Base-by-base conservation (phyloP, 208 protist species). In the Acanthamoeba culbertsoni region DNA sequence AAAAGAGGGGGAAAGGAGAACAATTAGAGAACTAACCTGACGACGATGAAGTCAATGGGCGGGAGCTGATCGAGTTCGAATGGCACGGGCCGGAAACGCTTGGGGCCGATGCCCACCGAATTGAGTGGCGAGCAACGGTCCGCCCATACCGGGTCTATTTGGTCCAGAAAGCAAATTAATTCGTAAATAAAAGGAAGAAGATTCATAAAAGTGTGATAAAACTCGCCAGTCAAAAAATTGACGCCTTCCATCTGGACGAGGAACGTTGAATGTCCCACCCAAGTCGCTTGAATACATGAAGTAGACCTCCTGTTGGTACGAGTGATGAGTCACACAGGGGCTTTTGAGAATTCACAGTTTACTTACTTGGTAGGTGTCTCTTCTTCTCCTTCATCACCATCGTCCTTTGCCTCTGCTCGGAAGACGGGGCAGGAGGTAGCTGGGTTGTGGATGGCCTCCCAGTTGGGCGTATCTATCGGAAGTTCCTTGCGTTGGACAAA, bases 161-260 rank as follows among this genome's bases (percentile, higher is more conserved):
- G n/a, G n/a, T n/a, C n/a, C n/a, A n/a, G n/a, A n/a, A n/a, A n/a
- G n/a, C n/a, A n/a, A n/a, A n/a, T n/a, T n/a, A n/a, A n/a, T n/a
- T n/a, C n/a, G n/a, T n/a, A 8, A 68, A 55, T 55, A 55, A 23
- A 8, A 18, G 48, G 18, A 55, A 55, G 18, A 55, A 55, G 12
- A 55, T 23, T 55, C 8, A 55, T 55, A 55, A 55, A 55, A 55
- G 12, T 23, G 18, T 55, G 18, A 55, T 55, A 55, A 55, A 55
- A 55, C 18, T 57, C 7, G 48, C 46, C 89, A 5, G 89, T 93
- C n/a, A 93, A 33, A 40, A 93, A 73, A 42, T 79, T 93, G 46
- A 93, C 28, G 37, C 89, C 89, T 35, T 93, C 63, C 89, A 93
- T 93, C 73, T 93, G 89, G 14, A 93, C 89, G n/a, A 93, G 89